Percentiles rank a stretch among this genome's conserved stretches.
Evolutionary conservation across 768 basidiomycete genomes (phyloP).

Genomic region (Rhodotorula kratochvilovae): DNA sequence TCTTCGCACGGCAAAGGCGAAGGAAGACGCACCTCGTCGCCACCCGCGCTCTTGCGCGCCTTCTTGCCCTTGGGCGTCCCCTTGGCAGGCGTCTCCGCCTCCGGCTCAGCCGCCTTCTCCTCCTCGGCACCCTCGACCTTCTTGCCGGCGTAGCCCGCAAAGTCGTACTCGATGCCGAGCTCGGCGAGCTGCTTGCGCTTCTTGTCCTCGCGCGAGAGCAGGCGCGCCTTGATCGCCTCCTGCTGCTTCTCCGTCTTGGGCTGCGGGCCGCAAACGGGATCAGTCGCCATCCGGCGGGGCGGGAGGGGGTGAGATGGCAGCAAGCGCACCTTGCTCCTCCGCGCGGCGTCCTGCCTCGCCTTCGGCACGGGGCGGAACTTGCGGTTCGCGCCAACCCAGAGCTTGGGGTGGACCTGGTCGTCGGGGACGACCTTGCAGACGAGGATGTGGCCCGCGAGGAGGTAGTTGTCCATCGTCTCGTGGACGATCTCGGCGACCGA

Average conservation of each 20-base stretch:
- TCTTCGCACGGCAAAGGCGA: too few relatives aligned
- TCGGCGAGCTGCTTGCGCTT: slow-evolving; percentile 73
- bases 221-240: slow-evolving; percentile 59
- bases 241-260: slow-evolving; percentile 69
- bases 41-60: slow-evolving; percentile 29
- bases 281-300: background rate
- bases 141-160: slow-evolving; percentile 68
- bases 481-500: slow-evolving; percentile 89
- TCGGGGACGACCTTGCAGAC: slow-evolving; percentile 83
- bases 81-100: slow-evolving; percentile 18
- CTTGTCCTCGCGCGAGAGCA: slow-evolving; percentile 70
- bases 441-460: slow-evolving; percentile 88
- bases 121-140: slow-evolving; percentile 7
- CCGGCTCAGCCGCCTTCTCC: slow-evolving; percentile 24
- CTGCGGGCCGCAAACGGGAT: slow-evolving; percentile 49
- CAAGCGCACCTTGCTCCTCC: slow-evolving; percentile 66
- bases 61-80: slow-evolving; percentile 19
- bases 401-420: slow-evolving; percentile 81
- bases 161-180: slow-evolving; percentile 80
- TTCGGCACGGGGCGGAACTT: slow-evolving; percentile 75
- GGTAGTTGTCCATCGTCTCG: slow-evolving; percentile 98
- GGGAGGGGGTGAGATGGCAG: background rate
- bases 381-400: slow-evolving; percentile 96
- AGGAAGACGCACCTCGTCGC: slow-evolving; percentile 14
- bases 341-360: slow-evolving; percentile 52